Evolutionary conservation across 1,284 basidiomycete genomes (phyloP).

Genomic region (Fomes fomentarius): DNA sequence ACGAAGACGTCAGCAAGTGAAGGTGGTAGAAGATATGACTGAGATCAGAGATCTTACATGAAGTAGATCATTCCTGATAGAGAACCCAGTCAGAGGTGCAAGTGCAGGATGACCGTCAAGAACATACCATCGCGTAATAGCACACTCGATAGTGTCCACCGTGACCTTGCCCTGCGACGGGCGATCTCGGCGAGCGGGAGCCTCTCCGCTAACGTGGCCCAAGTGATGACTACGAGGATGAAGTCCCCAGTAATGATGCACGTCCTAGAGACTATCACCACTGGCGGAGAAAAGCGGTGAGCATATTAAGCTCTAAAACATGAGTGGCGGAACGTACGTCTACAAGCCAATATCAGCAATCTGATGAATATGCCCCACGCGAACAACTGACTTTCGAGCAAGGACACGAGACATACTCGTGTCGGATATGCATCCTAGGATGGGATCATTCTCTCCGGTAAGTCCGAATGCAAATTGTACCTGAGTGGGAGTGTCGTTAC

Average conservation of each 20-base stretch:
- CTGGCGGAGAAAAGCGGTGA: background rate
- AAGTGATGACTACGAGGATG: constrained; percentile 1
- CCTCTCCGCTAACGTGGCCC: background rate
- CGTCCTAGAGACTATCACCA: constrained; percentile 3
- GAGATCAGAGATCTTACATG: background rate
- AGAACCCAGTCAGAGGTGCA: background rate
- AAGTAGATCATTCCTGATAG: background rate
- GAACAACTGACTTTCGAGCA: too few species aligned
- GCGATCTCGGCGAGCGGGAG: background rate
- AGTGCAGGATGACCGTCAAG: background rate
- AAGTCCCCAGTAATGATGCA: constrained; percentile 3
- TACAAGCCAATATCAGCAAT: background rate
- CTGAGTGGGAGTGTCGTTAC: background rate
- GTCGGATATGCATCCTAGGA: background rate
- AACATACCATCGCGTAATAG: background rate
- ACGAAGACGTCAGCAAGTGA: background rate
- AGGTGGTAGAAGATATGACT: too few species aligned
- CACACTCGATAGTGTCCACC: background rate
- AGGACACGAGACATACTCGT: background rate
- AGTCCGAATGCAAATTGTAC: background rate
- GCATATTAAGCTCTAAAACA: background rate
- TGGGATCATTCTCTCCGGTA: background rate
- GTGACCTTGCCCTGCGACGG: background rate
- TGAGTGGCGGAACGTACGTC: background rate
- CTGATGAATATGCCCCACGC: background rate